Percentiles rank a stretch among this genome's conserved stretches.
Conservation (phyloP, 805 yeast genomes). For the Nakazawaea holstii region DNA sequence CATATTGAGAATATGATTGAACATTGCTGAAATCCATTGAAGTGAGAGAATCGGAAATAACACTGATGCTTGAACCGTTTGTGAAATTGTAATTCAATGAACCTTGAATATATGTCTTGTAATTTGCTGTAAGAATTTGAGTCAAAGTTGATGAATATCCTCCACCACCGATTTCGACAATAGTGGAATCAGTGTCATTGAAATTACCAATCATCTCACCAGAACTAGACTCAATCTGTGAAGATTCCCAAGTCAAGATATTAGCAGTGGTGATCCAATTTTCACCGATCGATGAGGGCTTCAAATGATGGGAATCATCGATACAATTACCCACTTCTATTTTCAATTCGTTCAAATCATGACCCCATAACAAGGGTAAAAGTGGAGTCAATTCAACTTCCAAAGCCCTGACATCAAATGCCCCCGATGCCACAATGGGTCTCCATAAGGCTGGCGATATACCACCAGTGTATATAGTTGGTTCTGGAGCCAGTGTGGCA, state of each 20-base stretch:
- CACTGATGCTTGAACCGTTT: constrained; percentile 30
- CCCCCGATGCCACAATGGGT: constrained; percentile 68
- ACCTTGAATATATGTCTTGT: constrained; percentile 28
- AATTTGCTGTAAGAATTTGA: constrained; percentile 34
- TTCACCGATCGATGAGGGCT: constrained; percentile 33
- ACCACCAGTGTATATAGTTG: constrained; percentile 78
- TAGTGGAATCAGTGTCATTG: constrained; percentile 24
- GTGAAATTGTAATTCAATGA: constrained; percentile 29
- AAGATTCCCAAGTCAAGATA: constrained; percentile 48
- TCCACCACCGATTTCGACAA: constrained; percentile 33
- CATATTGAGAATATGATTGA: constrained; percentile 32
- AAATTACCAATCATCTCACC: constrained; percentile 31
- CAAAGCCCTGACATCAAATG: constrained; percentile 70
- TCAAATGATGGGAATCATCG: constrained; percentile 28
- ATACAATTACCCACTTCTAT: constrained; percentile 52
- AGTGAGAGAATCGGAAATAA: constrained; percentile 25
- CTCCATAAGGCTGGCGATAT: constrained; percentile 76
- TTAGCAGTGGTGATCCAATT: constrained; percentile 62
- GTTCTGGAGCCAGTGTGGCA: constrained; percentile 61
- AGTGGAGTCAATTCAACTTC: constrained; percentile 67
- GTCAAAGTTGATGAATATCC: constrained; percentile 16
- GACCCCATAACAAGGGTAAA: constrained; percentile 63
- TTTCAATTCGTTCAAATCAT: constrained; percentile 28
- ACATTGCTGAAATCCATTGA: constrained; percentile 30
- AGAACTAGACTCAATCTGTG: constrained; percentile 28